Conservation (phyloP, 306 rosid genomes). For the Glycyrrhiza uralensis region DNA sequence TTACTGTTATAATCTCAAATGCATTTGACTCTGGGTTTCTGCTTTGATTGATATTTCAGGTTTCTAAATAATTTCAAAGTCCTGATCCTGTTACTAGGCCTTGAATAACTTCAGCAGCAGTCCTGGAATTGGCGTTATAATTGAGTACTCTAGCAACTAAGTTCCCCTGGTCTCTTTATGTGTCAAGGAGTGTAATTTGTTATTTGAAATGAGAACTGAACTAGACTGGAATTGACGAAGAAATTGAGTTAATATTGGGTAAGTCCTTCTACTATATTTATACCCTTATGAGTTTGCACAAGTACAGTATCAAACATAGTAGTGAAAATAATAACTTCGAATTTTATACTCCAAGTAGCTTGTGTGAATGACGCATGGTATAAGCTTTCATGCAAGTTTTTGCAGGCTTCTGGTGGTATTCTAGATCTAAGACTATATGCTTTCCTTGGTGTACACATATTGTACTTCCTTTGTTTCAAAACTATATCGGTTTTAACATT, state of each 20-base stretch:
- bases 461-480: no score
- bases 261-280: slow-evolving; percentile 14
- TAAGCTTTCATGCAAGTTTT: no score
- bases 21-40: neutral
- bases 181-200: slow-evolving; percentile 22
- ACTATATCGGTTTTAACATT: no score
- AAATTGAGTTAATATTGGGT: slow-evolving; percentile 17
- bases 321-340: no score
- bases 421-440: no score
- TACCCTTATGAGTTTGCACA: neutral
- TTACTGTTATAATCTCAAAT: neutral
- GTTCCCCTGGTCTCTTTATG: neutral
- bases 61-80: slow-evolving; percentile 16
- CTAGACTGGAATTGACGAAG: slow-evolving; percentile 17
- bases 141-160: neutral
- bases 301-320: no score
- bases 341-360: neutral
- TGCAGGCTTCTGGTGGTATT: no score
- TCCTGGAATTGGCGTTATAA: slow-evolving; percentile 10
- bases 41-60: slow-evolving; percentile 23
- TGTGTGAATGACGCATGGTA: neutral
- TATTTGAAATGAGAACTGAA: slow-evolving; percentile 27
- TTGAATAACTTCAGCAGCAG: slow-evolving; percentile 12
- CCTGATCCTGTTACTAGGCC: slow-evolving; percentile 8
- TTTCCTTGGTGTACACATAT: no score